A percentile compares a stretch with the other conserved stretches of the same genome.
phyloP scores from a whole-genome alignment of 306 rosid genomes.

The Cucurbita moschata region DNA sequence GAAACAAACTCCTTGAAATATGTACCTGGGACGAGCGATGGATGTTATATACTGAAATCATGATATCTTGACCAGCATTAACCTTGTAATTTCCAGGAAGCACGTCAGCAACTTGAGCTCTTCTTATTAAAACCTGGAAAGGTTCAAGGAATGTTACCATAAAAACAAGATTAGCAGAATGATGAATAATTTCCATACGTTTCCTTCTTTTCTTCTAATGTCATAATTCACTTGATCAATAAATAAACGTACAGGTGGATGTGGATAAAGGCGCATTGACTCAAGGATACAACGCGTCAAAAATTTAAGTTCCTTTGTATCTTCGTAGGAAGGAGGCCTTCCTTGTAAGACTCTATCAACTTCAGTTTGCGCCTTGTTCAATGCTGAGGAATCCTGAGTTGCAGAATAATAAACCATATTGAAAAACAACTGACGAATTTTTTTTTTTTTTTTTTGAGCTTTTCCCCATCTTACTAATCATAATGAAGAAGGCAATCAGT shows the following conservation, averaged over 20 bases:
- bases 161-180: neutral
- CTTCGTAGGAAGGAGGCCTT: conserved; percentile 60
- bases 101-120: conserved; percentile 72
- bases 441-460: neutral
- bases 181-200: neutral
- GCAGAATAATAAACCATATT: conserved; percentile 2
- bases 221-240: neutral
- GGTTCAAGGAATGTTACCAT: neutral
- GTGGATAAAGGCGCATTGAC: conserved; percentile 83
- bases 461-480: neutral
- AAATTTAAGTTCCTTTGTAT: conserved; percentile 66
- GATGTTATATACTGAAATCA: conserved; percentile 88
- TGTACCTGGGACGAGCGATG: conserved; percentile 82
- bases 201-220: neutral
- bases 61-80: conserved; percentile 85
- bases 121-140: conserved; percentile 75
- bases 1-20: neutral
- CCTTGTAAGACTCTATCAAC: conserved; percentile 74
- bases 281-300: conserved; percentile 70
- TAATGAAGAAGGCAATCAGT: too few species aligned
- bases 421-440: neutral
- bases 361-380: conserved; percentile 72
- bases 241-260: conserved; percentile 63
- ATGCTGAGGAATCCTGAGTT: conserved; percentile 41
- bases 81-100: conserved; percentile 85